A percentile compares a stretch with the other conserved stretches of the same genome.
Conservation (phyloP, 768 basidiomycete genomes). For the Lactarius quietus region DNA sequence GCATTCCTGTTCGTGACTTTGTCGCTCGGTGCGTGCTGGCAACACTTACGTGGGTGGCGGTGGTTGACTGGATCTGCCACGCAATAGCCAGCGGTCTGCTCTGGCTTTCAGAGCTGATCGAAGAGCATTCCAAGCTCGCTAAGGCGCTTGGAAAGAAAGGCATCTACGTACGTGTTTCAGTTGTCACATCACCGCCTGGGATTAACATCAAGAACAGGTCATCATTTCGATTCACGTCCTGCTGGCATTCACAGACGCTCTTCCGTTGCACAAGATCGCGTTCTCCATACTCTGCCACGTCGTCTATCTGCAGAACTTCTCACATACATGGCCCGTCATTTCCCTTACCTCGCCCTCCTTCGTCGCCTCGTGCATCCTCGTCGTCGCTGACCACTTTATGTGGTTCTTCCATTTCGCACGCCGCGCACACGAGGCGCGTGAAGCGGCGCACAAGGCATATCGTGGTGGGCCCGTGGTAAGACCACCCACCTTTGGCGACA, state of each 20-base stretch:
- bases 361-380: constrained; percentile 78
- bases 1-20: constrained; percentile 90
- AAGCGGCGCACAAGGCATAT: constrained; percentile 36
- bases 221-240: constrained; percentile 76
- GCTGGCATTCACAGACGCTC: constrained; percentile 74
- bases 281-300: constrained; percentile 85
- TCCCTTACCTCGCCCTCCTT: constrained; percentile 85
- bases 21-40: constrained; percentile 66
- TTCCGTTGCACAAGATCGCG: constrained; percentile 68
- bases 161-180: constrained; percentile 70
- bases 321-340: constrained; percentile 85
- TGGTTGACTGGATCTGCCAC: not conserved
- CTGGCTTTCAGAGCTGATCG: constrained; percentile 93
- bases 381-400: constrained; percentile 86
- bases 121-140: constrained; percentile 83
- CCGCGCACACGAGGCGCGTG: constrained; percentile 60
- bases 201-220: constrained; percentile 42
- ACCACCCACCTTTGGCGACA: constrained; percentile 53
- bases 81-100: constrained; percentile 82
- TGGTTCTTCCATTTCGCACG: constrained; percentile 96
- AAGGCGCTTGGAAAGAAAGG: constrained; percentile 79
- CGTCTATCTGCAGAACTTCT: constrained; percentile 93
- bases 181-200: not conserved
- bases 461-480: constrained; percentile 39
- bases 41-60: not conserved